Conservation (phyloP, 202 grass and related monocot genomes). For the Tripidium arundinaceum region DNA sequence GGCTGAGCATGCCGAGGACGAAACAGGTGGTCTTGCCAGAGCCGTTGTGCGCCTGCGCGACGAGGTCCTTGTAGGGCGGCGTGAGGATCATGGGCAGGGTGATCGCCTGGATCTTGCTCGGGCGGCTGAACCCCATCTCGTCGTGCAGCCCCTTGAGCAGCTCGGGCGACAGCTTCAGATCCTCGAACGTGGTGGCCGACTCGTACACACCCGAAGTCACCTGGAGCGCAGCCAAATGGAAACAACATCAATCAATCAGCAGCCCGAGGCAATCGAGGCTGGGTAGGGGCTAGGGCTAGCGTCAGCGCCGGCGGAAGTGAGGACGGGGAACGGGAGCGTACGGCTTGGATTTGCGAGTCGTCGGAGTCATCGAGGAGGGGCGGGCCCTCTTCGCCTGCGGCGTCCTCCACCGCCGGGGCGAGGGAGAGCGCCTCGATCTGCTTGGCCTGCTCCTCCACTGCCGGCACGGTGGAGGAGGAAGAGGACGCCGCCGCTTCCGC, state of each 20-base stretch:
- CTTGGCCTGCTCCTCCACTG: conserved; percentile 51
- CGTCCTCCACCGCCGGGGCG: conserved; percentile 37
- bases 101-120: conserved; percentile 92
- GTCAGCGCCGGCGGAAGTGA: background rate
- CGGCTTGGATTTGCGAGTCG: conserved; percentile 82
- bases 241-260: background rate
- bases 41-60: conserved; percentile 93
- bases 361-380: conserved; percentile 76
- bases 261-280: background rate
- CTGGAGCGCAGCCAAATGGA: conserved; percentile 25
- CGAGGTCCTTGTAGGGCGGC: conserved; percentile 81
- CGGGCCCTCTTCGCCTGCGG: conserved; percentile 9
- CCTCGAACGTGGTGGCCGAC: conserved; percentile 80
- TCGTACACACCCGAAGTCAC: conserved; percentile 80
- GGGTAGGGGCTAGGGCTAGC: conserved; percentile 17
- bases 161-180: conserved; percentile 65
- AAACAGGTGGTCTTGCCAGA: conserved; percentile 99
- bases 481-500: background rate
- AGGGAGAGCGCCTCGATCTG: conserved; percentile 77
- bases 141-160: conserved; percentile 84
- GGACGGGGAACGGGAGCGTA: conserved; percentile 16
- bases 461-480: background rate
- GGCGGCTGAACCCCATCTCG: conserved; percentile 87
- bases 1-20: conserved; percentile 95
- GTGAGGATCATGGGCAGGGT: conserved; percentile 97